Evolutionary conservation across 2,329 filamentous ascomycete genomes (phyloP), one percentile per base, ranked within the genome.

Genomic region (Talaromyces marneffei): DNA sequence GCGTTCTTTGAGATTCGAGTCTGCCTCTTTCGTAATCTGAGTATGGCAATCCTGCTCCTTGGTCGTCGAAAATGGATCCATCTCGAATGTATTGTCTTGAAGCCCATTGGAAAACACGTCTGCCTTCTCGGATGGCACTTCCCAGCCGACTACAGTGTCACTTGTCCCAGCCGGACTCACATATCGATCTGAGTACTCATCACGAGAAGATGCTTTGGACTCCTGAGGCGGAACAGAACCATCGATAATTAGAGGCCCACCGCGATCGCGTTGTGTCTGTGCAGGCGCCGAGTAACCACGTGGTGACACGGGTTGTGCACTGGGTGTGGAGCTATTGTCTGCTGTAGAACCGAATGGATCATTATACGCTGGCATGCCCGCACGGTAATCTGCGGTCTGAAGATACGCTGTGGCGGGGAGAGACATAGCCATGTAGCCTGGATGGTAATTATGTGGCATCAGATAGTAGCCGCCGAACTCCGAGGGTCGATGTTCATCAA

Each of bases 391-490:
- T 27, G 71, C 70, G 61, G 65, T 69, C 42, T 64, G 67, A 35
- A 72, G 59, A 52, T 69, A 72, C 18, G 75, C 72, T 40, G 75
- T 68, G 7, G 73, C 65, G 12, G 75, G 69, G 9, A 77, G 63
- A 16, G 76, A 73, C 20, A 76, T 73, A 18, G 75, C 63, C 62
- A 76, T 71, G 4, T 71, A 66, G 33, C 70, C 74, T 25, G 77
- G 74, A 59, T 76, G 74, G 64, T 75, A 76, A 59, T 77, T 74
- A 48, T 77, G 63, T 54, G 78, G 78, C 25, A 77, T 75, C 40
- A 80, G 66, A 65, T 79, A 80, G 65, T 80, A 80, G 23, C 77
- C 74, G 63, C 78, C 67, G 64, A 78, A 78, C 54, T 80, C 79
- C n/a, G 75, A 69, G 9, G 72, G 65, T 48, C 74, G 68, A 60